These are phyloP conservation scores for Zea luxurians DNA, from an alignment of 176 grass and related monocot genomes.

Conservation along the genomic window DNA sequence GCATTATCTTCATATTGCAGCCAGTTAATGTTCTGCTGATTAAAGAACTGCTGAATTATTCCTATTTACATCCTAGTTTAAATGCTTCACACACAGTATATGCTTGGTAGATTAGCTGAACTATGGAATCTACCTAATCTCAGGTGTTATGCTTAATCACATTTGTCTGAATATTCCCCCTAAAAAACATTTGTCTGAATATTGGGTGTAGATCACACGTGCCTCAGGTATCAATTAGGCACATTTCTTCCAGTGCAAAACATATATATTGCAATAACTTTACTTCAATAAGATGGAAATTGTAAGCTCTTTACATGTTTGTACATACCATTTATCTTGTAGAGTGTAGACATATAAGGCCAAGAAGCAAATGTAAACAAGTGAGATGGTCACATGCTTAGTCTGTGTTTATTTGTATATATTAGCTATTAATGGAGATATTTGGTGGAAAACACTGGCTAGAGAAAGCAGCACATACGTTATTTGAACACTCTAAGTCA, in stretches of 20 bases:
- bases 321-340: neutral
- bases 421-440: neutral
- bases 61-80: neutral
- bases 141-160: neutral
- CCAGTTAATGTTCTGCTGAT: neutral
- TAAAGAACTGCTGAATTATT: neutral
- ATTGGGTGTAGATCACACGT: neutral
- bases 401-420: neutral
- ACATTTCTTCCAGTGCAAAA: neutral
- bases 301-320: neutral
- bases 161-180: neutral
- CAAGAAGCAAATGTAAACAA: neutral
- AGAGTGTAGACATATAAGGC: neutral
- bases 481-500: neutral
- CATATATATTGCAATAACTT: neutral
- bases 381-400: neutral
- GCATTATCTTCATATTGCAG: neutral
- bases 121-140: neutral
- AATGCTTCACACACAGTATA: neutral
- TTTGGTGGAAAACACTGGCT: constrained; percentile 4
- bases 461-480: neutral
- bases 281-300: neutral
- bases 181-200: too few relatives aligned
- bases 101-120: neutral
- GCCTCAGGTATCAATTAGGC: neutral